Conservation (phyloP, 2,329 filamentous ascomycete genomes). For the Fusarium sp. region DNA sequence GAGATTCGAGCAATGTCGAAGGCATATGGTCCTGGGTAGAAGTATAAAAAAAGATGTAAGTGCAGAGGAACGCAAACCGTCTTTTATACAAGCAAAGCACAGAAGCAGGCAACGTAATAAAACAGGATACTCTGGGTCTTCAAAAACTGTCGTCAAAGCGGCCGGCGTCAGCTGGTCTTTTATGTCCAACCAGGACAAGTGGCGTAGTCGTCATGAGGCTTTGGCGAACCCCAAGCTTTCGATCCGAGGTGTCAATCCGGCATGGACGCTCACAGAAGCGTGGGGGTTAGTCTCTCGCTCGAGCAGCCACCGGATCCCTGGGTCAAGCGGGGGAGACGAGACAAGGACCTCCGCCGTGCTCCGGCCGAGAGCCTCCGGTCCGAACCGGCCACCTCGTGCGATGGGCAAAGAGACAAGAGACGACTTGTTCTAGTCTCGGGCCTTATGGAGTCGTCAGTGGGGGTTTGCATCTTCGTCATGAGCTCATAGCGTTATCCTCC, state of each 20-base stretch:
- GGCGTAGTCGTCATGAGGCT: conserved; percentile 48
- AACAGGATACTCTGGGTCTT: conserved; percentile 16
- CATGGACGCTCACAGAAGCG: conserved; percentile 34
- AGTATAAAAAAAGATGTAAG: conserved; percentile 1
- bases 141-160: conserved; percentile 19
- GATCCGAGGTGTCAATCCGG: conserved; percentile 34
- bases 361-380: conserved; percentile 48
- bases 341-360: conserved; percentile 27
- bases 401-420: conserved; percentile 11
- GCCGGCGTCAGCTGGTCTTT: conserved; percentile 47
- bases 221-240: conserved; percentile 23
- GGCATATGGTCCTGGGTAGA: conserved; percentile 36
- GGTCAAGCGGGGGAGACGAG: conserved; percentile 21
- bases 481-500: background rate
- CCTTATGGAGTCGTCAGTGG: conserved; percentile 26
- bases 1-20: conserved; percentile 44
- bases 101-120: conserved; percentile 13
- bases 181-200: conserved; percentile 39
- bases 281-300: conserved; percentile 42
- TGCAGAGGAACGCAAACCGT: conserved; percentile 11
- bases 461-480: conserved; percentile 1
- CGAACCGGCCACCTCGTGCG: conserved; percentile 37
- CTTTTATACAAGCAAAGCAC: conserved; percentile 32
- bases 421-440: background rate
- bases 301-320: conserved; percentile 27